Base-by-base conservation (phyloP, 345 rosid genomes). In the Schrenkiella parvula region DNA sequence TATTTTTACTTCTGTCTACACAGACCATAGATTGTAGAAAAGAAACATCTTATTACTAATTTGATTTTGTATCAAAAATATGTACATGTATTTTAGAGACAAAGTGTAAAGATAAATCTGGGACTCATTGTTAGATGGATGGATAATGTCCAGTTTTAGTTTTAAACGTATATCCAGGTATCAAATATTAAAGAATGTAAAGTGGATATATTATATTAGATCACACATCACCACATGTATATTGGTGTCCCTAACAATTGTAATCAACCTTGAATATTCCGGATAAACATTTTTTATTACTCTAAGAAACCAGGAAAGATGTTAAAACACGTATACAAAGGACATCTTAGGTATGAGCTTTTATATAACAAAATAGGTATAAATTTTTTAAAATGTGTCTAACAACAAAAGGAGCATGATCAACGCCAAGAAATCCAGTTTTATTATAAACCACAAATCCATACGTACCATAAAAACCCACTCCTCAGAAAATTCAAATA, bases 381-480 rank as follows among this genome's bases (percentile, higher is more conserved):
- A 7, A n/a, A n/a, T n/a, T n/a, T n/a, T n/a, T 18, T 47, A 35
- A 15, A 60, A 48, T 35, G 59, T 73, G 15, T 65, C 34, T 57
- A 65, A 73, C 72, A 46, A 74, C 47, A 67, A 50, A 66, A 29
- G 9, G n/a, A 58, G 21, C 78, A 74, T 59, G 68, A 19, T 22
- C 56, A 50, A 41, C 68, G 68, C 69, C 73, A 15, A 68, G 28
- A 60, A 2, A 22, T 31, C 15, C 47, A 23, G 55, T 19, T 46
- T 26, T 73, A 46, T 28, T 28, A 47, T 17, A 55, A 59, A 67
- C 56, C 68, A 9, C 46, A 18, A 12, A 18, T 57, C 50, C 77
- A 41, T 73, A 73, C 58, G 32, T 42, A 58, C 62, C 37, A 26
- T 46, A 44, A 34, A 51, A 67, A 39, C 64, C 53, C 38, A 34